These are phyloP conservation scores for Sarocladium brachiariae DNA, from an alignment of 2,329 filamentous ascomycete genomes.

Conservation along the genomic window DNA sequence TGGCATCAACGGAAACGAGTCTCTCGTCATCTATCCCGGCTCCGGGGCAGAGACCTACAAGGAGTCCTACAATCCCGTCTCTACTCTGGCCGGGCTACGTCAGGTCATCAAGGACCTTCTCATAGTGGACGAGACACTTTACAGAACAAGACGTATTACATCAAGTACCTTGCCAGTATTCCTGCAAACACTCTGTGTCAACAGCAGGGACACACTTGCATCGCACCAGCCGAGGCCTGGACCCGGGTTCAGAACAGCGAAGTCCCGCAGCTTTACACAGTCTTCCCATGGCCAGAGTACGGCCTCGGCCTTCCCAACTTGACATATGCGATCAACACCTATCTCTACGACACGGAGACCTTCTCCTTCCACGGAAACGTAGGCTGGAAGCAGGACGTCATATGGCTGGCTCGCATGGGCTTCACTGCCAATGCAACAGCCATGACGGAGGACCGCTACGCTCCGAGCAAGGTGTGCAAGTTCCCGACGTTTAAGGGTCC, in stretches of 20 bases:
- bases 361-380: slow-evolving; percentile 8
- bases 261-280: slow-evolving; percentile 9
- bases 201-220: slow-evolving; percentile 8
- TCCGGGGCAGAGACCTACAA: slow-evolving; percentile 12
- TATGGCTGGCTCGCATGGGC: slow-evolving; percentile 11
- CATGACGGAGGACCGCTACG: slow-evolving; percentile 9
- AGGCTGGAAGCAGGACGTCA: slow-evolving; percentile 10
- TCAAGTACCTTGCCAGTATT: slow-evolving; percentile 3
- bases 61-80: slow-evolving; percentile 10
- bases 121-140: neutral
- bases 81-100: slow-evolving; percentile 4
- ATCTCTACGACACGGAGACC: slow-evolving; percentile 9
- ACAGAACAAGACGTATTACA: slow-evolving; percentile 6
- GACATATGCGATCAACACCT: slow-evolving; percentile 9
- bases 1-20: slow-evolving; percentile 10
- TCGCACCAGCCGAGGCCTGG: slow-evolving; percentile 9
- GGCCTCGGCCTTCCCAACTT: slow-evolving; percentile 9
- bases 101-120: slow-evolving; percentile 10
- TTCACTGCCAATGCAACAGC: slow-evolving; percentile 8
- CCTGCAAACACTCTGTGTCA: slow-evolving; percentile 4
- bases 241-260: slow-evolving; percentile 9
- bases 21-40: slow-evolving; percentile 11
- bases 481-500: slow-evolving; percentile 11
- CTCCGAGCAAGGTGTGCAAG: slow-evolving; percentile 9
- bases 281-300: slow-evolving; percentile 10